These are phyloP conservation scores for Trebouxia sp. DNA, from an alignment of 139 green algal genomes.

Conservation along the genomic window DNA sequence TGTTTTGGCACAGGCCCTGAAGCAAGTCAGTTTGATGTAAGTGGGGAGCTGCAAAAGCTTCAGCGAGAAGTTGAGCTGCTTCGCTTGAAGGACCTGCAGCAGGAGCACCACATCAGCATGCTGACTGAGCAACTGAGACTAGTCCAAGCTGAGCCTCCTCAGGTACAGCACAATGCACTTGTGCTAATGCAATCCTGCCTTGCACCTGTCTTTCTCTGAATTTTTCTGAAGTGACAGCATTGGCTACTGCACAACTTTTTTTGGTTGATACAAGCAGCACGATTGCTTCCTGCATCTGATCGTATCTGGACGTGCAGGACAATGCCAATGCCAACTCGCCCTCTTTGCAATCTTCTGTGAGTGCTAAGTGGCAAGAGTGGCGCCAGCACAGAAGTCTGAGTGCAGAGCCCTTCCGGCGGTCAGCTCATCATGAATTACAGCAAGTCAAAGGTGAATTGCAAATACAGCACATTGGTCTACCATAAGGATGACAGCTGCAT, in stretches of 20 bases:
- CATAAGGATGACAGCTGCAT: background rate
- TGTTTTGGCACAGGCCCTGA: background rate
- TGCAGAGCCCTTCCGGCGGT: background rate
- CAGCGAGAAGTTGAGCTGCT: constrained; percentile 19
- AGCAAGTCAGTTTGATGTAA: background rate
- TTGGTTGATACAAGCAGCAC: too few species aligned
- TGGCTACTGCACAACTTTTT: too few species aligned
- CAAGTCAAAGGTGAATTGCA: background rate
- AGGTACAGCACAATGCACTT: background rate
- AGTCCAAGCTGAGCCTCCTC: background rate
- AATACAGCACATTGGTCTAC: background rate
- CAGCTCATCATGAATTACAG: background rate
- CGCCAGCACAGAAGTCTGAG: background rate
- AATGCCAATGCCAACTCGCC: background rate
- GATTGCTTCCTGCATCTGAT: too few species aligned
- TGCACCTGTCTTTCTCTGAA: too few species aligned
- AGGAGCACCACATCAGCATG: constrained; percentile 3
- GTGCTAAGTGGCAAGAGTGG: constrained; percentile 9
- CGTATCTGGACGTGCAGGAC: background rate
- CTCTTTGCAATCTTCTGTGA: background rate
- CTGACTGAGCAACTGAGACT: background rate
- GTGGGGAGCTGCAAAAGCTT: background rate
- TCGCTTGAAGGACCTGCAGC: background rate
- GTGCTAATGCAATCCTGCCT: too few species aligned
- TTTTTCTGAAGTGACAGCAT: too few species aligned